Conservation (phyloP, 345 rosid species). For the Murraya paniculata region DNA sequence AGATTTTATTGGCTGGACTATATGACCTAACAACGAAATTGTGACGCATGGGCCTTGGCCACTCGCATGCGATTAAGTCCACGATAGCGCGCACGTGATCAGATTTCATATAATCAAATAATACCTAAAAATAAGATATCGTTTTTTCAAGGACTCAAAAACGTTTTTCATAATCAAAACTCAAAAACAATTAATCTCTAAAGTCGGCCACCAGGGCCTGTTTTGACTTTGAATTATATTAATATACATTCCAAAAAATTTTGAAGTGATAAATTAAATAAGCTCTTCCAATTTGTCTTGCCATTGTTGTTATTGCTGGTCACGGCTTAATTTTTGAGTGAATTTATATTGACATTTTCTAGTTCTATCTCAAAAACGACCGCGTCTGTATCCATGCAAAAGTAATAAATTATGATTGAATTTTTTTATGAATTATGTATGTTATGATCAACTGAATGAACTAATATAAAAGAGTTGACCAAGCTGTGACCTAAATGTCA, state of each 20-base stretch:
- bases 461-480: not conserved
- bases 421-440: too few relatives aligned
- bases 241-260: not conserved
- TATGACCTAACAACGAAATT: too few relatives aligned
- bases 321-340: not conserved
- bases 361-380: not conserved
- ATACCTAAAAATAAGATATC: not conserved
- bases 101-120: not conserved
- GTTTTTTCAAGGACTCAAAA: not conserved
- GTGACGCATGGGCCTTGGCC: too few relatives aligned
- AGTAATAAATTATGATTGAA: not conserved
- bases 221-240: not conserved
- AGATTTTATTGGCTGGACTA: fast-evolving
- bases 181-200: not conserved
- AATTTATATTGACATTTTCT: not conserved
- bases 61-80: too few relatives aligned
- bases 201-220: not conserved
- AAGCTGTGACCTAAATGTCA: not conserved
- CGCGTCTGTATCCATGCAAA: not conserved
- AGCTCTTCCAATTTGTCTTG: not conserved
- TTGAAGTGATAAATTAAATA: not conserved
- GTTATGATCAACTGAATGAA: not conserved
- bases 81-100: fast-evolving
- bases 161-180: not conserved
- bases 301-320: conserved; percentile 12